phyloP scores from a whole-genome alignment of 2,329 filamentous ascomycete species.

The Neurospora sp. region DNA sequence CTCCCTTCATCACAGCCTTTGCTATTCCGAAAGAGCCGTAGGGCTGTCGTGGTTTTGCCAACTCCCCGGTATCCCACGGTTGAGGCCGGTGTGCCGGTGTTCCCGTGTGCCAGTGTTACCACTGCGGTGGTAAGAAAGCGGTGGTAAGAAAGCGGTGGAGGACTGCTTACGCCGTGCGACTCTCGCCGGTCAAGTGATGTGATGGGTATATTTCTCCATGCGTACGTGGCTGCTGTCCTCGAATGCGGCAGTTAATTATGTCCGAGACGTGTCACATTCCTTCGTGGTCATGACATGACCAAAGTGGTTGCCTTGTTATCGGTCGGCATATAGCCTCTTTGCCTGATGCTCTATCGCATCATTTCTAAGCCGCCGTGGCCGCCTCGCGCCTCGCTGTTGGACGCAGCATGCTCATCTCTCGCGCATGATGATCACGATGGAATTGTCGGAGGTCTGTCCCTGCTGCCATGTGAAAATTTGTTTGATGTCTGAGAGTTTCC shows the following conservation, averaged over 20 bases:
- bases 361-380: neutral
- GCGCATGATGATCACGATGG: neutral
- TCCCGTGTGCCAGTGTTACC: neutral
- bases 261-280: neutral
- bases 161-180: neutral
- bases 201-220: neutral
- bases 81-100: neutral
- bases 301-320: neutral
- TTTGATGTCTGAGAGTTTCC: neutral
- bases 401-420: neutral
- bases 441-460: neutral
- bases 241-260: neutral
- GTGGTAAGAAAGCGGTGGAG: neutral
- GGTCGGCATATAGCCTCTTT: neutral
- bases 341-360: neutral
- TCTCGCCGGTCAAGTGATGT: neutral
- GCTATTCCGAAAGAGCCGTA: conserved; percentile 8
- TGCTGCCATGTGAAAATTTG: neutral
- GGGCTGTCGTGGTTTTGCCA: conserved; percentile 3
- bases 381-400: neutral
- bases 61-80: neutral
- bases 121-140: neutral
- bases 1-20: neutral
- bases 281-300: neutral
- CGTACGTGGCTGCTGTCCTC: neutral